These are phyloP conservation scores for Tilletia indica DNA, from an alignment of 1,284 basidiomycete species.

Conservation along the genomic window DNA sequence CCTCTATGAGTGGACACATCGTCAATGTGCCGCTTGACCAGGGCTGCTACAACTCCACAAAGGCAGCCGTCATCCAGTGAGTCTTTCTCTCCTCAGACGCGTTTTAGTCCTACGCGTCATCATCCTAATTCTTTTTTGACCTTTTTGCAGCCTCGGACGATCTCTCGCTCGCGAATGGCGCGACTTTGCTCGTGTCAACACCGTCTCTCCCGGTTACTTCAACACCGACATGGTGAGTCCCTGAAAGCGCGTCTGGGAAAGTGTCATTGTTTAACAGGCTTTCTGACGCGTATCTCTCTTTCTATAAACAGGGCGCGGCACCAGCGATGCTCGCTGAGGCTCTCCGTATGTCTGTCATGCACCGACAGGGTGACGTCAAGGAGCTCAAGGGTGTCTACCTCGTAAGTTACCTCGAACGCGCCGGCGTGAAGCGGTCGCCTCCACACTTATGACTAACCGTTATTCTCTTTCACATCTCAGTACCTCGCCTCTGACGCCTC, in stretches of 20 bases:
- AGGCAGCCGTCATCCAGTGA: conserved; percentile 44
- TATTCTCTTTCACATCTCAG: not conserved
- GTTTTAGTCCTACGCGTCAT: not conserved
- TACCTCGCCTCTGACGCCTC: conserved; percentile 44
- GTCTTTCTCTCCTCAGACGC: not conserved
- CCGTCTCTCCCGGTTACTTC: conserved; percentile 54
- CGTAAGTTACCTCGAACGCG: not conserved
- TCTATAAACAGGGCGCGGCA: conserved; percentile 16
- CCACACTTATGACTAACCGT: too few species aligned
- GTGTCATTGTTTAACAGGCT: not conserved
- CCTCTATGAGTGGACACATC: conserved; percentile 43
- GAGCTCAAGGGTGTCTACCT: conserved; percentile 52
- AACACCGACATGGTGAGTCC: conserved; percentile 42
- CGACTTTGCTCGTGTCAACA: conserved; percentile 55
- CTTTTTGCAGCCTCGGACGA: conserved; percentile 31
- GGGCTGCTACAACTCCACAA: conserved; percentile 37
- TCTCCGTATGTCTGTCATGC: conserved; percentile 40
- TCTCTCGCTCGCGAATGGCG: conserved; percentile 44
- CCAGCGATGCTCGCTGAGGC: conserved; percentile 28
- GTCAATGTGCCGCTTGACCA: conserved; percentile 47
- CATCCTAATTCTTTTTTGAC: too few species aligned
- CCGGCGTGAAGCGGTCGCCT: conserved; percentile 59
- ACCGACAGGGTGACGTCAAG: conserved; percentile 48
- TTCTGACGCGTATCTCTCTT: not conserved
- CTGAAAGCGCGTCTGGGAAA: not conserved